These are phyloP conservation scores for Corylus americana DNA, from an alignment of 306 rosid species.

Conservation along the genomic window DNA sequence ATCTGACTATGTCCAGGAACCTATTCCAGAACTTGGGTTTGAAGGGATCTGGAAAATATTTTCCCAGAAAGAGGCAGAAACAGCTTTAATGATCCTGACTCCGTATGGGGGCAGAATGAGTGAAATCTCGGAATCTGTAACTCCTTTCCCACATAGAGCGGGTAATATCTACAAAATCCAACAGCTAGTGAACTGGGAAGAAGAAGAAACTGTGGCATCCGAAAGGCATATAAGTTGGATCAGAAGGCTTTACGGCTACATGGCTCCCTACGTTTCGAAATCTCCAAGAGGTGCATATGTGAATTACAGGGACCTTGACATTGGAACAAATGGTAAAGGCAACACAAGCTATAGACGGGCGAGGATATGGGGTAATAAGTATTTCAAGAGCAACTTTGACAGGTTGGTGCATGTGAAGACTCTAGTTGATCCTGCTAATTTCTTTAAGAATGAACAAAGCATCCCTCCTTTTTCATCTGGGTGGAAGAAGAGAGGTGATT, in stretches of 20 bases:
- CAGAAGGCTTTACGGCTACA: not conserved
- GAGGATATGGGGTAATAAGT: constrained; percentile 1
- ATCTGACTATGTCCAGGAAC: constrained; percentile 33
- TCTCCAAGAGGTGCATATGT: not conserved
- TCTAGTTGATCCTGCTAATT: not conserved
- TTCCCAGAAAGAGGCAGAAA: not conserved
- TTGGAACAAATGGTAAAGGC: not conserved
- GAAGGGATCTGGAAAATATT: constrained; percentile 19
- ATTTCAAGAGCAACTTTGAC: not conserved
- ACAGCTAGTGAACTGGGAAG: constrained; percentile 15
- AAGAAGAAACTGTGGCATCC: not conserved
- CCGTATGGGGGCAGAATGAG: constrained; percentile 28
- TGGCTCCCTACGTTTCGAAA: constrained; percentile 11
- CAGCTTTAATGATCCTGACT: constrained; percentile 3
- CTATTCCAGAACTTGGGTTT: constrained; percentile 19
- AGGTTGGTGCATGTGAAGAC: not conserved
- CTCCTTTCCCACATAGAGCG: constrained; percentile 27
- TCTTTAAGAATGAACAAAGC: constrained; percentile 4
- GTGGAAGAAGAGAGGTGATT: no score
- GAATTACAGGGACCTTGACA: constrained; percentile 10
- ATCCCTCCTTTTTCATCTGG: not conserved
- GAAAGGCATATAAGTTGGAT: constrained; percentile 8
- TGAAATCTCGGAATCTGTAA: constrained; percentile 15
- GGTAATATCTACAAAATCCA: constrained; percentile 24
- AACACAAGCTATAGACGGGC: not conserved